Base-by-base conservation (phyloP, 108 stramenopile species). In the Skeletonema grethae region DNA sequence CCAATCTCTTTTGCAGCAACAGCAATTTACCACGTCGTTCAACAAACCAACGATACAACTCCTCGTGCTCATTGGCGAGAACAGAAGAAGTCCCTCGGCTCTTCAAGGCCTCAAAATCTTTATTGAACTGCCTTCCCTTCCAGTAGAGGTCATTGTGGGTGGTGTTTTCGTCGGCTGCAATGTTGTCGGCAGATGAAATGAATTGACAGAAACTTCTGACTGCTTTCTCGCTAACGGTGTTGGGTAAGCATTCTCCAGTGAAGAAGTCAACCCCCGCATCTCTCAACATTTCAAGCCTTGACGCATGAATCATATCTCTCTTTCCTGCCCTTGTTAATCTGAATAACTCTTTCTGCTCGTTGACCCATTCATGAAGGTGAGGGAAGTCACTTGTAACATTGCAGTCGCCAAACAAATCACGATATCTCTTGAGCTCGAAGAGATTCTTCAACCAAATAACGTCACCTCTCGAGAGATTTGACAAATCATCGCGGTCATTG, bases 201-300 rank as follows among this genome's bases (percentile, higher is more conserved):
- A 48, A 50, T 12, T 50, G 43, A 12, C 67, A 66, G 18, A 72
- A 72, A 25, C 57, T 57, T 18, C 50, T 57, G 25, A 72, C 22
- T 12, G 45, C 50, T 34, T 24, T 50, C 69, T 69, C 16, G 22
- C 18, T 58, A 1, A 64, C 34, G 0, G 39, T 25, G 32, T 34
- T 20, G 6, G 78, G 78, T n/a, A 62, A 68, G 48, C 70, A 79
- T 38, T 79, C 78, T 72, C 70, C 71, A 18, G 72, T 68, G 35
- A 72, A 79, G 32, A 79, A 73, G 50, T 79, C 78, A 57, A 72
- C 48, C 6, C 78, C 78, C 41, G 66, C 66, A 30, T 79, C 71
- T 35, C 34, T 79, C 36, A 79, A 61, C 78, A 79, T 68, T 62
- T 53, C 41, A 8, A 72, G 38, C 46, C 78, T 66, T 12, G 65